phyloP scores from a whole-genome alignment of 345 rosid species.

The Anastatica hierochuntica region DNA sequence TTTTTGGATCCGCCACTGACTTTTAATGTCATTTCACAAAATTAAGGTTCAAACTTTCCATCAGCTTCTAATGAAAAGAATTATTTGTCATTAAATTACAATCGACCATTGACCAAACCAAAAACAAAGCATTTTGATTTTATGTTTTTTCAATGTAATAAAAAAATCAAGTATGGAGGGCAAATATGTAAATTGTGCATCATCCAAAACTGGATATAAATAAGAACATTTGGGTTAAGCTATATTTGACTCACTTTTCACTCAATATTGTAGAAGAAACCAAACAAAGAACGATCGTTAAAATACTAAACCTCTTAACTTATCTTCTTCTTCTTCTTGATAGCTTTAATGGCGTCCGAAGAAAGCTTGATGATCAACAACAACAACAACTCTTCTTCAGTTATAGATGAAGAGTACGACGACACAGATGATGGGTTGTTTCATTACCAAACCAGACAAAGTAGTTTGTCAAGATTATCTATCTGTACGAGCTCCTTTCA shows the following conservation, averaged over 20 bases:
- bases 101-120: too few relatives aligned
- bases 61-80: too few relatives aligned
- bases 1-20: too few relatives aligned
- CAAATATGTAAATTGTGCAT: slow-evolving; percentile 3
- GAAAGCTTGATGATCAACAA: slow-evolving; percentile 31
- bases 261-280: not conserved
- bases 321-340: too few relatives aligned
- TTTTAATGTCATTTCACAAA: too few relatives aligned
- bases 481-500: slow-evolving; percentile 55
- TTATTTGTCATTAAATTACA: too few relatives aligned
- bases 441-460: slow-evolving; percentile 33
- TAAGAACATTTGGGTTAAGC: not conserved
- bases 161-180: not conserved
- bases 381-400: slow-evolving; percentile 24
- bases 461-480: slow-evolving; percentile 60
- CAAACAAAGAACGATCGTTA: not conserved
- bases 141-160: too few relatives aligned
- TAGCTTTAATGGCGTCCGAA: slow-evolving; percentile 46
- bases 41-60: too few relatives aligned
- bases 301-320: too few relatives aligned
- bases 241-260: slow-evolving; percentile 1
- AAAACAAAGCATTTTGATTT: too few relatives aligned
- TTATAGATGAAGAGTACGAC: slow-evolving; percentile 38
- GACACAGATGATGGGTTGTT: slow-evolving; percentile 47
- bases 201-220: not conserved